A percentile compares a stretch with the other conserved stretches of the same genome.
These are phyloP conservation scores for Acanthamoeba lenticulata DNA, from an alignment of 208 protist species.

Conservation along the genomic window DNA sequence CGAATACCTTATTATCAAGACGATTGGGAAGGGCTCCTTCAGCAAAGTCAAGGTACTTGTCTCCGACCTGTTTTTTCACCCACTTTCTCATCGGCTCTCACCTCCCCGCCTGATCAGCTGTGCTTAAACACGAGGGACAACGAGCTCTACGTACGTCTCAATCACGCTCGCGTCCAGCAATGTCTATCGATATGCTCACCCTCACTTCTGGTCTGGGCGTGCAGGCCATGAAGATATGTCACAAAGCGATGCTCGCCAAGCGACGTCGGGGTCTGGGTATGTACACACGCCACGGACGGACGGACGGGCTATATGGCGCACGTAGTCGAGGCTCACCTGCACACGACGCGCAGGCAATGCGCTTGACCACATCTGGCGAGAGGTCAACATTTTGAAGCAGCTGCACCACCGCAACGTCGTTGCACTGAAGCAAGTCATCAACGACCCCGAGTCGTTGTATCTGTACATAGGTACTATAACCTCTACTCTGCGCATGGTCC, in stretches of 20 bases:
- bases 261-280: background rate
- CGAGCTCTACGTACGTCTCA: slow-evolving; percentile 59
- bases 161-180: background rate
- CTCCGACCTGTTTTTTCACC: background rate
- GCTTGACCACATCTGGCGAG: slow-evolving; percentile 10
- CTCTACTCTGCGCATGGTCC: background rate
- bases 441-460: background rate
- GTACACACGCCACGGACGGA: background rate
- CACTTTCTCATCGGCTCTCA: background rate
- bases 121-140: slow-evolving; percentile 63
- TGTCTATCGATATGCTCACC: background rate
- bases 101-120: background rate
- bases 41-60: slow-evolving; percentile 12
- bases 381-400: slow-evolving; percentile 48
- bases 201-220: background rate
- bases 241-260: slow-evolving; percentile 25
- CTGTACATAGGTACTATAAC: background rate
- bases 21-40: slow-evolving; percentile 58
- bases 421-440: slow-evolving; percentile 4
- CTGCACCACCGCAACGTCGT: slow-evolving; percentile 52
- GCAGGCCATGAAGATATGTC: slow-evolving; percentile 50
- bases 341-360: background rate
- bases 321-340: background rate
- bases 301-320: too few relatives aligned
- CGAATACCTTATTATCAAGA: slow-evolving; percentile 61